A percentile compares a stretch with the other conserved stretches of the same genome.
phyloP scores from a whole-genome alignment of 1,139 yeast genomes.

The Yamadazyma blattariae region DNA sequence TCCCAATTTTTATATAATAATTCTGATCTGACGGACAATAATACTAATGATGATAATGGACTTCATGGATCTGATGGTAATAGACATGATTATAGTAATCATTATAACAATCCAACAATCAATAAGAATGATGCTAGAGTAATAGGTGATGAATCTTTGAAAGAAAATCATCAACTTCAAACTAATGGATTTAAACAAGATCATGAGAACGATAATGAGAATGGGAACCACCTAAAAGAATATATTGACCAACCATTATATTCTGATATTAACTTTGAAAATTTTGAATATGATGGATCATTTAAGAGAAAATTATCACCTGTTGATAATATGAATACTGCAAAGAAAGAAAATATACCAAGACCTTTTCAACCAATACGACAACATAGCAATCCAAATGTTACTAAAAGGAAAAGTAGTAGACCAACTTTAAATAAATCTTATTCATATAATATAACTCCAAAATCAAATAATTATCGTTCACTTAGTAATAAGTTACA shows the following conservation, averaged over 20 bases:
- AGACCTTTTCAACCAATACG: constrained; percentile 15
- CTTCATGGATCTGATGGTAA: too few species aligned
- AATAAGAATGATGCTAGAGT: too few species aligned
- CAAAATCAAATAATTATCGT: not conserved
- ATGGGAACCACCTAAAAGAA: too few species aligned
- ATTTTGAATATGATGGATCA: not conserved
- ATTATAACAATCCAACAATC: too few species aligned
- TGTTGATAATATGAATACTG: not conserved
- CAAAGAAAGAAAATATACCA: constrained; percentile 4
- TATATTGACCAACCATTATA: too few species aligned
- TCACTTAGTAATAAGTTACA: not conserved
- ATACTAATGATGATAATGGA: too few species aligned
- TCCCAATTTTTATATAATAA: constrained; percentile 1
- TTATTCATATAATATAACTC: constrained; percentile 10
- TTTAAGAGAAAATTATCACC: constrained; percentile 3
- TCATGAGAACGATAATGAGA: too few species aligned
- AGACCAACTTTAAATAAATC: constrained; percentile 15
- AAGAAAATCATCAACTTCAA: too few species aligned
- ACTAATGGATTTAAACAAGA: too few species aligned
- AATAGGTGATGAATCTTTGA: too few species aligned
- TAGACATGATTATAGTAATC: too few species aligned
- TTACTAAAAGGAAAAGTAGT: constrained; percentile 8
- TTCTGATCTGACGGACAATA: too few species aligned
- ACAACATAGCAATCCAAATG: constrained; percentile 13
- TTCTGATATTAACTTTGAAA: not conserved